A percentile compares a stretch with the other conserved stretches of the same genome.
Evolutionary conservation across 176 grass and related monocot species (phyloP).

Genomic region (Tillandsia fasciculata): DNA sequence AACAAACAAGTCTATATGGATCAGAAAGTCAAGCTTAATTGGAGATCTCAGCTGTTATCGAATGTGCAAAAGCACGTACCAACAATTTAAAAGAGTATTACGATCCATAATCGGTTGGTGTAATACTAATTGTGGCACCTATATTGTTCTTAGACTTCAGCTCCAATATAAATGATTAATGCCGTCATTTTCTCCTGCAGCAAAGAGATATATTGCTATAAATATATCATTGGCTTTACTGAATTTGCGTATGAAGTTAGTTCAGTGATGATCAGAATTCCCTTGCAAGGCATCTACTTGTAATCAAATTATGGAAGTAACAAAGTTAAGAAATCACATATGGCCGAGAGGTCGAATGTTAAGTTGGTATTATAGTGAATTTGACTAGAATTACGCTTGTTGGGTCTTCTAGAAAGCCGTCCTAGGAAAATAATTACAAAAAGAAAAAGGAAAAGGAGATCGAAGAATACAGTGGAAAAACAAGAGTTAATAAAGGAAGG

Average conservation of each 20-base stretch:
- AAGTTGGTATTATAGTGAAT: too few relatives aligned
- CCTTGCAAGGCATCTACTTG: not conserved
- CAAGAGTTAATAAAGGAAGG: too few relatives aligned
- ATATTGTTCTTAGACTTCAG: not conserved
- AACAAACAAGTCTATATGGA: conserved; percentile 12
- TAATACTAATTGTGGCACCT: not conserved
- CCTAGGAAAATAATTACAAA: too few relatives aligned
- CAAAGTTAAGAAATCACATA: not conserved
- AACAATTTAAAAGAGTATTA: not conserved
- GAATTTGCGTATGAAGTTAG: conserved; percentile 16
- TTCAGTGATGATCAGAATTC: not conserved
- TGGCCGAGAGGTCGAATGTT: not conserved
- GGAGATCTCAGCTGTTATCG: conserved; percentile 29
- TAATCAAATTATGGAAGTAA: not conserved
- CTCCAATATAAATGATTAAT: conserved; percentile 12
- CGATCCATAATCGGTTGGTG: conserved; percentile 9
- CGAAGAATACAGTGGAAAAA: too few relatives aligned
- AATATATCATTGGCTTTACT: conserved; percentile 1
- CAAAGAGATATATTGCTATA: conserved; percentile 3
- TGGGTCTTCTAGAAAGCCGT: too few relatives aligned
- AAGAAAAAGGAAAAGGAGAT: too few relatives aligned
- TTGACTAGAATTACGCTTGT: too few relatives aligned
- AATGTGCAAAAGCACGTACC: conserved; percentile 12
- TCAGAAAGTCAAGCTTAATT: conserved; percentile 32
- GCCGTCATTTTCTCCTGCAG: conserved; percentile 3